Evolutionary conservation across 2,329 filamentous ascomycete genomes (phyloP), one percentile per base, ranked within the genome.

Genomic region (Ascocoryne sarcoides): DNA sequence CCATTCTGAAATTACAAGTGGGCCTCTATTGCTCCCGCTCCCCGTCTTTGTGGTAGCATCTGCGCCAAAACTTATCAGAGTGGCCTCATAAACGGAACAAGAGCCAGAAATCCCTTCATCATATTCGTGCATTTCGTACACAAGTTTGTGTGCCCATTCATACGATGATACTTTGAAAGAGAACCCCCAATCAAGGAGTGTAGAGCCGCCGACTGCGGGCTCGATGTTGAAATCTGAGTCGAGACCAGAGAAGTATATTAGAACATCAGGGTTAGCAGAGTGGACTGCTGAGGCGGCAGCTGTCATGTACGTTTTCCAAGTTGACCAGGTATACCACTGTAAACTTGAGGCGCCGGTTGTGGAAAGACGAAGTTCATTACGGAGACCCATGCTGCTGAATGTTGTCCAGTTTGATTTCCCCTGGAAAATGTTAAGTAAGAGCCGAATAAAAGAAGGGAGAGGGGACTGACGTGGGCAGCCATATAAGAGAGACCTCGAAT

Each of bases 401-500:
- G 45, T 37, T 20, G 33, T 33, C 48, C 48, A 52, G 5, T 47
- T 50, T 3, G 15, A 19, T 14, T 19, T 35, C n/a, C n/a, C n/a
- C n/a, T n/a, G n/a, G n/a, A n/a, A n/a, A n/a, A n/a, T n/a, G n/a
- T 23, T 16, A n/a, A n/a, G n/a, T n/a, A n/a, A n/a, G n/a, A 32
- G n/a, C 16, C 3, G 17, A 4, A 53, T 2, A 48, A 50, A 32
- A 12, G 15, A 37, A 9, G 9, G 28, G 10, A 16, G 10, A 60
- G 63, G 50, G n/a, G n/a, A n/a, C n/a, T n/a, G 60, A 73, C 71
- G 47, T 79, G 75, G 2, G 65, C 53, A 0, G 76, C 71, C 71
- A 82, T 81, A 52, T 72, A 82, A 0, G 60, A 57, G 17, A 75
- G 62, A 0, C 77, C 78, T 5, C 78, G 65, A 4, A 68, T 62